Evolutionary conservation across 495 filamentous ascomycete species (phyloP), one percentile per base, ranked within the genome.

Genomic region (Tuber melanosporum): DNA sequence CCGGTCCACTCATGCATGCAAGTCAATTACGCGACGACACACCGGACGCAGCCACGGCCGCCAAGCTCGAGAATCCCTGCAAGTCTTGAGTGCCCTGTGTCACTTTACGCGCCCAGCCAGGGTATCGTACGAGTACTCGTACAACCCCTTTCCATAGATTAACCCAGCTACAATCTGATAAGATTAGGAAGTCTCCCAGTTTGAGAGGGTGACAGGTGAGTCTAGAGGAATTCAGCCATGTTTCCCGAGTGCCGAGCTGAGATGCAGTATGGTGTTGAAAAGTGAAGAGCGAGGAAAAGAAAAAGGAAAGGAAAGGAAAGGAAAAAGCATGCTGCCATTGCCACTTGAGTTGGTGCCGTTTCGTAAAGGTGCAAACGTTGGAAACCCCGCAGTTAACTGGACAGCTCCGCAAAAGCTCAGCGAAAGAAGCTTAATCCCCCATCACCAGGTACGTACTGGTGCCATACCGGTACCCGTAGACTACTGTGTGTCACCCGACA

Each of bases 21-120:
- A 66, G 57, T 32, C 10, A 32, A 66, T 66, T 32, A 66, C 57
- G 57, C 57, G n/a, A 66, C 15, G 57, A 1, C 57, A 66, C 57
- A 66, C 57, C 57, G n/a, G 57, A 32, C n/a, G 12, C 57, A 66
- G n/a, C 26, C 57, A 32, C 32, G 57, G 2, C 57, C 12, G 3
- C 4, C 57, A 26, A 66, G 57, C n/a, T 15, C 0, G 12, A 7
- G 57, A 66, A 66, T 66, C 57, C 57, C 57, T 32, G 57, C n/a
- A 10, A 66, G n/a, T 0, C 10, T 32, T 17, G 57, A 15, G 52
- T 12, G n/a, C 57, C 9, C n/a, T 17, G 57, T 66, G 57, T 66
- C n/a, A 66, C 57, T 32, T 66, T 66, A 66, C n/a, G 57, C 57
- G 57, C 57, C 57, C n/a, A 66, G 57, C n/a, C 57, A n/a, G 57